These are phyloP conservation scores for Paramecium primaurelia DNA, from an alignment of 73 alveolate species.

Conservation along the genomic window DNA sequence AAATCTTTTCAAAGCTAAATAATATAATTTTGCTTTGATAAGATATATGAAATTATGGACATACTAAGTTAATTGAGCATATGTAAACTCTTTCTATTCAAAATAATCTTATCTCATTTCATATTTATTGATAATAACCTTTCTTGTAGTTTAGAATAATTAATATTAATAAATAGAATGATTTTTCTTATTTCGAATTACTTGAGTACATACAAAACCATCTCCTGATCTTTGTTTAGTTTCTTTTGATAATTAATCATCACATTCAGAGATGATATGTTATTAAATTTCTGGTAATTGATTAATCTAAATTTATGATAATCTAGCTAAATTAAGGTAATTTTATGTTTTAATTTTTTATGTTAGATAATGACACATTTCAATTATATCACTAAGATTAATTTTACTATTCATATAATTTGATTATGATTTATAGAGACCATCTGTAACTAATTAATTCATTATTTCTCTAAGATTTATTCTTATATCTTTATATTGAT, in stretches of 20 bases:
- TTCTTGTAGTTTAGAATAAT: not conserved
- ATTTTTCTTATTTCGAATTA: not conserved
- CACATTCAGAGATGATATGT: not conserved
- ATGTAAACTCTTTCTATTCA: not conserved
- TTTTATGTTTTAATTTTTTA: constrained; percentile 28
- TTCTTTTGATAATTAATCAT: not conserved
- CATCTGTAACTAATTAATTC: constrained; percentile 46
- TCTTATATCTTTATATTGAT: constrained; percentile 13
- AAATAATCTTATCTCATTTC: not conserved
- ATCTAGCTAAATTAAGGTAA: not conserved
- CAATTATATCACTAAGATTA: not conserved
- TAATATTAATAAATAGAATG: not conserved
- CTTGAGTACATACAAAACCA: constrained; percentile 17
- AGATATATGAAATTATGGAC: not conserved
- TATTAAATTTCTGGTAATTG: not conserved
- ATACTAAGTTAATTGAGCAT: not conserved
- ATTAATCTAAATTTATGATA: not conserved
- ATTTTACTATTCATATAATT: constrained; percentile 40
- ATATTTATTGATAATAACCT: not conserved
- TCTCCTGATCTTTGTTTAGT: not conserved
- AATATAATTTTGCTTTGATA: not conserved
- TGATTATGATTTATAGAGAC: constrained; percentile 34
- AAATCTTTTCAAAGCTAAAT: not conserved
- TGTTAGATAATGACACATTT: constrained; percentile 31
- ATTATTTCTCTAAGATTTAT: constrained; percentile 44